Conservation (phyloP, 2,329 filamentous ascomycete genomes). For the Helotiales sp. region DNA sequence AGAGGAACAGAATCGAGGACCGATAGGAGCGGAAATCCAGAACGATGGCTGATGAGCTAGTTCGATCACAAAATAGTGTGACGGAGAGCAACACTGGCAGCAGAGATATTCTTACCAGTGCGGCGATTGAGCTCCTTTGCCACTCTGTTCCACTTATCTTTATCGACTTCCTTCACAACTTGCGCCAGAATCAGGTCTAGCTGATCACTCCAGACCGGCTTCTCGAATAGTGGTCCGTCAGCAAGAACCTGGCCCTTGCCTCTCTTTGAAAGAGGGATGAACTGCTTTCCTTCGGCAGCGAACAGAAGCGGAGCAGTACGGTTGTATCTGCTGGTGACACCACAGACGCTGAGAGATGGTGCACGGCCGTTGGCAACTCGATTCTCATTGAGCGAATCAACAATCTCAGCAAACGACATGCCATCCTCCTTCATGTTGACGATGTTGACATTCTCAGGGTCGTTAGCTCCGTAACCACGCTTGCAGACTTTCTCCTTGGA, state of each 20-base stretch:
- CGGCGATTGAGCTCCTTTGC: slow-evolving; percentile 24
- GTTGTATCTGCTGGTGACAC: slow-evolving; percentile 39
- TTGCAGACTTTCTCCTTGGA: slow-evolving; percentile 29
- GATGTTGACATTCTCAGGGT: slow-evolving; percentile 43
- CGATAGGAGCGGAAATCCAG: background rate
- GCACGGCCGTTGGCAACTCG: slow-evolving; percentile 29
- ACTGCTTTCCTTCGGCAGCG: slow-evolving; percentile 34
- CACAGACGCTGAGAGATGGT: slow-evolving; percentile 33
- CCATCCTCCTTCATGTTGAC: slow-evolving; percentile 39
- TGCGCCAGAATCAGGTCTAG: slow-evolving; percentile 31
- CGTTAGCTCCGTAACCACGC: slow-evolving; percentile 39
- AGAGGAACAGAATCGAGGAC: background rate
- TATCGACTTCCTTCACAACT: slow-evolving; percentile 27
- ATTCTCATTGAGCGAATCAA: slow-evolving; percentile 31
- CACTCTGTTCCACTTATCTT: slow-evolving; percentile 34
- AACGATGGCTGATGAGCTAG: background rate
- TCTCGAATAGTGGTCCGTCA: background rate
- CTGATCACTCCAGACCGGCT: slow-evolving; percentile 29
- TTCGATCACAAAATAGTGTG: slow-evolving; percentile 19
- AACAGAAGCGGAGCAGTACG: slow-evolving; percentile 43
- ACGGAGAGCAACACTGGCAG: slow-evolving; percentile 16
- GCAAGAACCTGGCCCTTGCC: slow-evolving; percentile 11
- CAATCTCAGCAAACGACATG: slow-evolving; percentile 35
- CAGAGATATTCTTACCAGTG: slow-evolving; percentile 25
- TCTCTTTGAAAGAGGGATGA: slow-evolving; percentile 34